phyloP scores from a whole-genome alignment of 306 rosid genomes.

The Spatholobus suberectus region DNA sequence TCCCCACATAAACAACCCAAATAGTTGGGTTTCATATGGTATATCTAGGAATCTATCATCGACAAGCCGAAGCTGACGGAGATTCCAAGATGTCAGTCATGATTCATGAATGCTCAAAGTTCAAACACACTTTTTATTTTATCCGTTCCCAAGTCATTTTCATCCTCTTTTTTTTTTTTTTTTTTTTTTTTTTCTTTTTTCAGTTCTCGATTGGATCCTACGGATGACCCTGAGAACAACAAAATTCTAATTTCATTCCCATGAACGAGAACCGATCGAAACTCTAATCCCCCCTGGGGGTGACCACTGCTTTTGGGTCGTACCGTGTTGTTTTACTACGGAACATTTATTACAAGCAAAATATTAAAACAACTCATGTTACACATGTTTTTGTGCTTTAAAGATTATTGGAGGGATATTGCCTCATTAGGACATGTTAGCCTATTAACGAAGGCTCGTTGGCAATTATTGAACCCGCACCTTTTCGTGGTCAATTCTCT shows the following conservation, averaged over 20 bases:
- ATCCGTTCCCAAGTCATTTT: slow-evolving; percentile 22
- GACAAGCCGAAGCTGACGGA: slow-evolving; percentile 28
- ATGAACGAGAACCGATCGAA: background rate
- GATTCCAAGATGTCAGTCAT: slow-evolving; percentile 16
- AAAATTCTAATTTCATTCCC: background rate
- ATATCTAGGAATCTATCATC: slow-evolving; percentile 25
- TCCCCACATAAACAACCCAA: background rate
- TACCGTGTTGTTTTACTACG: background rate
- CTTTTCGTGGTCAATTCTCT: background rate
- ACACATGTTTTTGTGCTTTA: background rate
- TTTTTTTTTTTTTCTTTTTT: too few relatives aligned
- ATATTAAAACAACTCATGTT: background rate
- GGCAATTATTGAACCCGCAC: background rate
- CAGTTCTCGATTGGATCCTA: background rate
- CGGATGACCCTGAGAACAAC: background rate
- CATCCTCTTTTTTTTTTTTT: background rate
- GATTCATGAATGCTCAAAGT: slow-evolving; percentile 12
- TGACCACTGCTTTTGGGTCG: slow-evolving; percentile 7
- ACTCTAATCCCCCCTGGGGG: background rate
- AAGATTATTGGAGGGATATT: background rate
- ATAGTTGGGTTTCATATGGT: background rate
- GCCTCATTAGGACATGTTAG: background rate
- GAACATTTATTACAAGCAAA: background rate
- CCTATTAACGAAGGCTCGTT: background rate
- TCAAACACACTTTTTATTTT: background rate